Conservation (phyloP, 108 stramenopile species). For the Stephanodiscus minutulus region DNA sequence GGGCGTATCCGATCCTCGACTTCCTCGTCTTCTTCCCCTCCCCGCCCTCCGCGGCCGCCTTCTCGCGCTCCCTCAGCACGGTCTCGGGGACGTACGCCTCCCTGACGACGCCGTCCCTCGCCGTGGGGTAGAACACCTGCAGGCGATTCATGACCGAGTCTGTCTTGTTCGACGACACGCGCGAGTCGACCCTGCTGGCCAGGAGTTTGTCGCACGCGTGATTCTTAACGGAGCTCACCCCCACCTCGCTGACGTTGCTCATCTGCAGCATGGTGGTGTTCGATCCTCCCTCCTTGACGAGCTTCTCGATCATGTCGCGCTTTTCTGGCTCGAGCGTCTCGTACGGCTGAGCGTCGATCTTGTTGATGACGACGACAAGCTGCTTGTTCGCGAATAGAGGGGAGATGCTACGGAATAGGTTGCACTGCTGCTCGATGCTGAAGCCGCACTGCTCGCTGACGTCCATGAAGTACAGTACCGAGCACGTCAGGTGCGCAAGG, state of each 20-base stretch:
- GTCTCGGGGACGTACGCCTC: conserved; percentile 90
- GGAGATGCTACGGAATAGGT: conserved; percentile 91
- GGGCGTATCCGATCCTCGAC: conserved; percentile 75
- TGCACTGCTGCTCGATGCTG: conserved; percentile 95
- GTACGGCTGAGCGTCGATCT: conserved; percentile 93
- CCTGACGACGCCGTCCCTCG: conserved; percentile 88
- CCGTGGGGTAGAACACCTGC: conserved; percentile 92
- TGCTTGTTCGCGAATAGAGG: conserved; percentile 99
- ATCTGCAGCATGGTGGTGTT: conserved; percentile 91
- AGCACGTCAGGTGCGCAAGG: conserved; percentile 97
- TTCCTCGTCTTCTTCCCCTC: conserved; percentile 50
- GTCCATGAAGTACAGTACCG: conserved; percentile 98
- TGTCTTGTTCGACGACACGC: conserved; percentile 90
- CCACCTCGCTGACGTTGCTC: conserved; percentile 94
- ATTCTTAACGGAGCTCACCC: conserved; percentile 90
- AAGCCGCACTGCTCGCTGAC: conserved; percentile 98
- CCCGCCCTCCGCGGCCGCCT: conserved; percentile 35
- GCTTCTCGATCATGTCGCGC: conserved; percentile 70
- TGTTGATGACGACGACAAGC: conserved; percentile 96
- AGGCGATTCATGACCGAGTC: conserved; percentile 96
- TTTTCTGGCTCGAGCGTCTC: conserved; percentile 80
- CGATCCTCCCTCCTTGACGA: conserved; percentile 61
- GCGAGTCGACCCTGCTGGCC: conserved; percentile 89
- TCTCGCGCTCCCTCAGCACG: conserved; percentile 73
- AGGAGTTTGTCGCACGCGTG: conserved; percentile 95